These are phyloP conservation scores for Candida berthetii DNA, from an alignment of 805 yeast genomes.

Conservation along the genomic window DNA sequence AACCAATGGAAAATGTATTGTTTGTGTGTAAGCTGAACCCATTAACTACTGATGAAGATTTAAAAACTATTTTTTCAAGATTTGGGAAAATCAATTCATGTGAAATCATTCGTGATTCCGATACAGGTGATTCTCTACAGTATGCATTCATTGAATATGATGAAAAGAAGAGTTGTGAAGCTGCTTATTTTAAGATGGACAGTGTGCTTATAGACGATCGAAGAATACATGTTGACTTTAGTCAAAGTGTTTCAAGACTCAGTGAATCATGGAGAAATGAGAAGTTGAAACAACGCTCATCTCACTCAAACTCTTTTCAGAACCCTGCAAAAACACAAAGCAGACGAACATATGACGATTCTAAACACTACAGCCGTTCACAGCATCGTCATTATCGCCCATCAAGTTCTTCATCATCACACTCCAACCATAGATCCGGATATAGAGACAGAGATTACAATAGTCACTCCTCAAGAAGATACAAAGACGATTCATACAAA, in stretches of 20 bases:
- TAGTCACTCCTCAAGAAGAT: no score
- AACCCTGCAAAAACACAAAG: no score
- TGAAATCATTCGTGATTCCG: conserved; percentile 43
- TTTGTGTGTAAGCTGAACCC: conserved; percentile 63
- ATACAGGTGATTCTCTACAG: conserved; percentile 42
- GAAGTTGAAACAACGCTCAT: conserved; percentile 2
- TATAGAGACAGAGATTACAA: no score
- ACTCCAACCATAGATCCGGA: no score
- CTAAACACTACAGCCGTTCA: no score
- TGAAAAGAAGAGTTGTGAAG: conserved; percentile 42
- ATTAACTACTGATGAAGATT: conserved; percentile 50
- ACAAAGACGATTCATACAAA: no score
- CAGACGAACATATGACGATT: no score
- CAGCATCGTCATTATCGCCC: no score
- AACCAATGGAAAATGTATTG: conserved; percentile 55
- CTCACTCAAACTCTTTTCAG: no score
- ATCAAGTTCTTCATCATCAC: no score
- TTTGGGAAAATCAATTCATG: conserved; percentile 51
- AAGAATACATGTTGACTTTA: conserved; percentile 61
- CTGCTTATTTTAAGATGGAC: conserved; percentile 58
- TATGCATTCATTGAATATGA: conserved; percentile 63
- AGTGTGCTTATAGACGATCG: conserved; percentile 58
- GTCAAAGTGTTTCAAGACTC: conserved; percentile 42
- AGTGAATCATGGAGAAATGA: conserved; percentile 18
- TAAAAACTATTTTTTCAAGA: conserved; percentile 49